phyloP scores from a whole-genome alignment of 2,329 filamentous ascomycete species.

The Ophiobolus disseminans region DNA sequence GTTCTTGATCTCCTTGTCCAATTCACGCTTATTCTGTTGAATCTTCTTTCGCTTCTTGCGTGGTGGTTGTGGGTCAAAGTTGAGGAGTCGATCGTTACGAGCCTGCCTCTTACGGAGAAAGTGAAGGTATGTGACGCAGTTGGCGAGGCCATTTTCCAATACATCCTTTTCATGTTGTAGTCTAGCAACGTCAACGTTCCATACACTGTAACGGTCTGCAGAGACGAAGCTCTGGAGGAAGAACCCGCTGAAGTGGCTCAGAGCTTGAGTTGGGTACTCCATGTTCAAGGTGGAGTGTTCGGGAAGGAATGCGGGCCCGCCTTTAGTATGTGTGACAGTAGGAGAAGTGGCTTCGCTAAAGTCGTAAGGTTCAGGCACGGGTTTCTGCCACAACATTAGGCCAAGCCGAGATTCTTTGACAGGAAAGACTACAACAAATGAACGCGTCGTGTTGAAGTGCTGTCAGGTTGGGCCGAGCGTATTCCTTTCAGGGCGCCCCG shows the following conservation, averaged over 20 bases:
- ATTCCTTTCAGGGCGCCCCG: not conserved
- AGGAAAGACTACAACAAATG: not conserved
- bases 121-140: conserved; percentile 41
- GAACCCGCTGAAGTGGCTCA: not conserved
- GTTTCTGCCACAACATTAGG: too few species aligned
- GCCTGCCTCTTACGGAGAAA: conserved; percentile 41
- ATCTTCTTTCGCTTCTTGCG: conserved; percentile 42
- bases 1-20: conserved; percentile 41
- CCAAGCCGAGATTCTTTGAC: not conserved
- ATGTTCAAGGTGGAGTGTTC: too few species aligned
- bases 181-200: conserved; percentile 10
- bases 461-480: not conserved
- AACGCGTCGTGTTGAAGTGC: not conserved
- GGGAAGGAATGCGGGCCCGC: too few species aligned
- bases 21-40: conserved; percentile 33
- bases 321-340: too few species aligned
- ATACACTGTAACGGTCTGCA: not conserved
- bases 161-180: conserved; percentile 32
- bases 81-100: conserved; percentile 31
- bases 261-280: too few species aligned
- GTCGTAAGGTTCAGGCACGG: too few species aligned
- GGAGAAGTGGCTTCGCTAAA: too few species aligned
- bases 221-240: not conserved
- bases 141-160: conserved; percentile 38
- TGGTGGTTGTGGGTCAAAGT: conserved; percentile 13